Conservation (phyloP, 306 rosid species). For the Alnus rubra region DNA sequence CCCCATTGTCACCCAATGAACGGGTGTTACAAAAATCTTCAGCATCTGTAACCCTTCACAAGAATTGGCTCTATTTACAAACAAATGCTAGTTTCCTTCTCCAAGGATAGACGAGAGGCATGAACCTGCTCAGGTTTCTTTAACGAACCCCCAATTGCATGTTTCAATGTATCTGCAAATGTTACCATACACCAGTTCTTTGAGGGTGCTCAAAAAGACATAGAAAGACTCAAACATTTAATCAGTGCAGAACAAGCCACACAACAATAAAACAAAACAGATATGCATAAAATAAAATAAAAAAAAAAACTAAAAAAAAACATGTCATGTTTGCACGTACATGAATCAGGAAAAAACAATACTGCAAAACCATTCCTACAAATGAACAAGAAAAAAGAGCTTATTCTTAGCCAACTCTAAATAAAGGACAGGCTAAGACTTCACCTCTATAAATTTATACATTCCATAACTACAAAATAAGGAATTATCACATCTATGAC, state of each 20-base stretch:
- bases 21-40: slow-evolving; percentile 15
- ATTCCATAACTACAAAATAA: no score
- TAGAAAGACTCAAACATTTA: background rate
- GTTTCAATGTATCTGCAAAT: slow-evolving; percentile 34
- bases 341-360: background rate
- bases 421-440: no score
- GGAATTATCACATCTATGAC: no score
- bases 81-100: no score
- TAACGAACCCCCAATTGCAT: slow-evolving; percentile 18
- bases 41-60: slow-evolving; percentile 31
- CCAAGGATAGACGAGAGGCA: slow-evolving; percentile 28
- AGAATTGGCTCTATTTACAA: slow-evolving; percentile 25
- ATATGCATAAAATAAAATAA: background rate
- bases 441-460: no score
- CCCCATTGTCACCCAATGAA: slow-evolving; percentile 26
- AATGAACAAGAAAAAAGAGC: background rate
- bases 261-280: background rate
- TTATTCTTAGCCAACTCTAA: no score
- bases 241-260: background rate
- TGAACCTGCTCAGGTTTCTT: slow-evolving; percentile 38
- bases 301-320: no score
- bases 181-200: slow-evolving; percentile 12
- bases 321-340: background rate
- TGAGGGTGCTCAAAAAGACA: background rate
- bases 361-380: background rate